Evolutionary conservation across 352 stramenopile genomes (phyloP).

Genomic region (Blastocystis sp.): DNA sequence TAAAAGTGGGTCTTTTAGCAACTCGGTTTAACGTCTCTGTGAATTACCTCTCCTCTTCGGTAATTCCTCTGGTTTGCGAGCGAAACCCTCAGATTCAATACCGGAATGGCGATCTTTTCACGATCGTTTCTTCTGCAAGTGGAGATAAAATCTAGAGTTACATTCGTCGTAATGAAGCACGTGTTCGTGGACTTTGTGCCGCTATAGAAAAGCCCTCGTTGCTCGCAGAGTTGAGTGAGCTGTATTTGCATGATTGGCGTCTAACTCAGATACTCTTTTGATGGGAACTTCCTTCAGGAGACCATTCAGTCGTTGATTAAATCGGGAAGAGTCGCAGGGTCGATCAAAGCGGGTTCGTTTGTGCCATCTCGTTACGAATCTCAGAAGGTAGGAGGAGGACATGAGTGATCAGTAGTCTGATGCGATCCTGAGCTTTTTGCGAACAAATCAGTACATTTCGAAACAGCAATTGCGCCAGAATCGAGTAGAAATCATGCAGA

Average conservation of each 20-base stretch:
- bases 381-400: neutral
- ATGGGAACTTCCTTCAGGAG: neutral
- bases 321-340: neutral
- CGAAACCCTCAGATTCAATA: neutral
- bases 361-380: neutral
- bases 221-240: constrained; percentile 12
- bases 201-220: neutral
- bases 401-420: neutral
- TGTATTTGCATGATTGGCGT: neutral
- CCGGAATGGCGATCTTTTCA: constrained; percentile 34
- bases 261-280: neutral
- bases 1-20: constrained; percentile 1
- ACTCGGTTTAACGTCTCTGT: constrained; percentile 6
- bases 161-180: constrained; percentile 2
- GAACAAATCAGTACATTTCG: constrained; percentile 11
- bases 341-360: neutral
- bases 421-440: neutral
- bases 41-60: neutral
- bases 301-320: neutral
- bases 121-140: neutral
- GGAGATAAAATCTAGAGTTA: neutral
- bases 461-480: neutral
- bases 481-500: neutral
- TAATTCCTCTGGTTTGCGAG: constrained; percentile 20
- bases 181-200: neutral